Evolutionary conservation across 2,329 filamentous ascomycete genomes (phyloP).

Genomic region (Botrytis deweyae): DNA sequence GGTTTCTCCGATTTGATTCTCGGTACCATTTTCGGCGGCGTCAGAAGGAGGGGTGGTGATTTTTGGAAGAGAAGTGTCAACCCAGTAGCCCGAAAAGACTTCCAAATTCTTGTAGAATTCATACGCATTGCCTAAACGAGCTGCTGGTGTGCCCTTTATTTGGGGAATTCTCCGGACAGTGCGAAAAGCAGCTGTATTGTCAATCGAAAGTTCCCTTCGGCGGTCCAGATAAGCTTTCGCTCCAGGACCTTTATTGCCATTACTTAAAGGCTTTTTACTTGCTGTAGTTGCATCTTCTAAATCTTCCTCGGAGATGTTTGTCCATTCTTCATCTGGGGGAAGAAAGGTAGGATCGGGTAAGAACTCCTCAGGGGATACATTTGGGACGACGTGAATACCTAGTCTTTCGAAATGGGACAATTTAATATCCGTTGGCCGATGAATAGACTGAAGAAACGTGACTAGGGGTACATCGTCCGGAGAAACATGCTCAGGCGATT

Average conservation of each 20-base stretch:
- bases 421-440: constrained; percentile 52
- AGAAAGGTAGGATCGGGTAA: constrained; percentile 54
- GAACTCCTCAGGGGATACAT: constrained; percentile 50
- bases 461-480: constrained; percentile 45
- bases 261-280: constrained; percentile 51
- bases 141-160: constrained; percentile 52
- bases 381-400: constrained; percentile 54
- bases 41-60: constrained; percentile 27
- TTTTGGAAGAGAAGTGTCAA: constrained; percentile 51
- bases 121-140: constrained; percentile 61
- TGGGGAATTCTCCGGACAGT: constrained; percentile 59
- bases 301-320: constrained; percentile 35
- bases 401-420: constrained; percentile 56
- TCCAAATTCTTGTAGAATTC: constrained; percentile 66
- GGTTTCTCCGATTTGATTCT: constrained; percentile 23
- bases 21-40: constrained; percentile 5
- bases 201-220: constrained; percentile 54
- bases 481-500: constrained; percentile 29
- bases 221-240: constrained; percentile 59
- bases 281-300: constrained; percentile 46
- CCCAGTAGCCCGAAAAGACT: constrained; percentile 58
- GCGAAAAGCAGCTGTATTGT: constrained; percentile 60
- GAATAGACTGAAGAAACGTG: constrained; percentile 52
- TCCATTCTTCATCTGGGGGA: constrained; percentile 54
- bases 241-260: constrained; percentile 56